Percentiles rank a stretch among this genome's conserved stretches.
These are phyloP conservation scores for Yamadazyma nakazawae DNA, from an alignment of 805 yeast genomes.

Conservation along the genomic window DNA sequence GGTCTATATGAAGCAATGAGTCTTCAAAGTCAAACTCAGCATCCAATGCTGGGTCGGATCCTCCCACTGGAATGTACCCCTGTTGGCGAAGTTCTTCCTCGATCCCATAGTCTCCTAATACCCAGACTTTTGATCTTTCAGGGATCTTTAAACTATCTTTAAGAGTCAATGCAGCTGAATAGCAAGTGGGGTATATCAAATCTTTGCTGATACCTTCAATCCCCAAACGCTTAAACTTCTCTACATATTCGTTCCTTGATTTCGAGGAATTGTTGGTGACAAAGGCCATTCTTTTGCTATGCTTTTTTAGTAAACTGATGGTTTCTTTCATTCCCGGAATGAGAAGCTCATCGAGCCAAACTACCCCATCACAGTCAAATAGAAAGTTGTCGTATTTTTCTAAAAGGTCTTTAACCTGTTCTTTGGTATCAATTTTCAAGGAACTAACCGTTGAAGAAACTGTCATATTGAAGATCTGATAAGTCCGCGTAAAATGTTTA, in stretches of 20 bases:
- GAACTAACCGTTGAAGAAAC: constrained; percentile 2
- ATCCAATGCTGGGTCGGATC: constrained; percentile 27
- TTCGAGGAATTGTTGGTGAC: constrained; percentile 39
- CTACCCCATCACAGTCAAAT: constrained; percentile 43
- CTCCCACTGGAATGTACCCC: constrained; percentile 36
- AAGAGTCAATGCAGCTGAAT: constrained; percentile 31
- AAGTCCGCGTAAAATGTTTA: neutral
- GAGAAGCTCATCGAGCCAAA: constrained; percentile 35
- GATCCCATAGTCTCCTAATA: constrained; percentile 38
- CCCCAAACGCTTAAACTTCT: constrained; percentile 31
- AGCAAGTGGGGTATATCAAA: constrained; percentile 35
- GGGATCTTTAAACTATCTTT: constrained; percentile 23
- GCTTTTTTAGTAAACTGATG: constrained; percentile 19
- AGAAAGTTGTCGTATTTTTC: constrained; percentile 35
- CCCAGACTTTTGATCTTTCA: constrained; percentile 36
- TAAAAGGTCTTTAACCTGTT: constrained; percentile 52
- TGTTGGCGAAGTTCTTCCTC: constrained; percentile 30
- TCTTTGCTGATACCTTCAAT: constrained; percentile 25
- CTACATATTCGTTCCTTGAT: constrained; percentile 30
- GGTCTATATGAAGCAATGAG: constrained; percentile 29
- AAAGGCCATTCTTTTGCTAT: constrained; percentile 28
- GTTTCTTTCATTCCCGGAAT: constrained; percentile 33
- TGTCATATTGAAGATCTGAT: neutral
- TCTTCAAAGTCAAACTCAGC: constrained; percentile 22
- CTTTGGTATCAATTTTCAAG: constrained; percentile 16